phyloP scores from a whole-genome alignment of 73 alveolate species.

The Durusdinium trenchii region DNA sequence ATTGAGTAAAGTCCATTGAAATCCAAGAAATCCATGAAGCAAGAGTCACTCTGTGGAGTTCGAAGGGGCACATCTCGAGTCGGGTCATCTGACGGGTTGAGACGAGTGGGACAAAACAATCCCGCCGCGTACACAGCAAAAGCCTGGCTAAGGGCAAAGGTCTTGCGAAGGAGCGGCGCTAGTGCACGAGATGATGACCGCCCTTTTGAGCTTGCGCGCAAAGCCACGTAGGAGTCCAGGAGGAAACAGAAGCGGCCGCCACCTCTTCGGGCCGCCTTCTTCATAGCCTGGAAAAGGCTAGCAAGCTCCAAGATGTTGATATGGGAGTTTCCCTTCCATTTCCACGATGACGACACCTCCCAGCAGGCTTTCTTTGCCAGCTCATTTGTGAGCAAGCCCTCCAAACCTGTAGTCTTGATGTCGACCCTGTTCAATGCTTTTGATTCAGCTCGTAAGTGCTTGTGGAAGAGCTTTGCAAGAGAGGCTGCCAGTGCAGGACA shows the following conservation, averaged over 20 bases:
- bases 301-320: too few relatives aligned
- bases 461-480: background rate
- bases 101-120: background rate
- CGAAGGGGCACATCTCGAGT: background rate
- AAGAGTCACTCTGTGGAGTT: background rate
- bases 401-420: background rate
- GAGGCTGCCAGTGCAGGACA: background rate
- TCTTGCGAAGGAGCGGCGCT: background rate
- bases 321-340: background rate
- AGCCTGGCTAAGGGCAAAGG: background rate
- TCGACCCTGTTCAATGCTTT: background rate
- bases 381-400: background rate
- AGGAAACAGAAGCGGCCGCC: background rate
- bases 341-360: background rate
- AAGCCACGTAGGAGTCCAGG: background rate
- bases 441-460: background rate
- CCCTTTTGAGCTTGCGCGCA: background rate
- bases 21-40: background rate
- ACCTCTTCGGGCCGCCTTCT: background rate
- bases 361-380: background rate
- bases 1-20: background rate
- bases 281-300: background rate
- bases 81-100: too few relatives aligned
- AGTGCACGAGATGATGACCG: background rate
- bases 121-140: background rate